Base-by-base conservation (phyloP, 1,284 basidiomycete species). In the Puccinia novopanici region DNA sequence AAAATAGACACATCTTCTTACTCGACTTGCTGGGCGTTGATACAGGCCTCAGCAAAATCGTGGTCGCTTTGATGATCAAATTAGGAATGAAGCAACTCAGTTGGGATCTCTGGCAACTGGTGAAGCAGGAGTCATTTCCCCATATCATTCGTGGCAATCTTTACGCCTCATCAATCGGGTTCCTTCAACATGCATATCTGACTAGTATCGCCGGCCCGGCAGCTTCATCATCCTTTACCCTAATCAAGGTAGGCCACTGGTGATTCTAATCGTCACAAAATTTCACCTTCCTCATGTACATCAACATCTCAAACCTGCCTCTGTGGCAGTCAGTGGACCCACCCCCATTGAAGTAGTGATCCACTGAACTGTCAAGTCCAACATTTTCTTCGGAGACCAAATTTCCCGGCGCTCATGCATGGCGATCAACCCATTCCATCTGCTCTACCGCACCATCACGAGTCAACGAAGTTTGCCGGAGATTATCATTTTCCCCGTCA, bases 61-160 rank as follows among this genome's bases (percentile, higher is more conserved):
- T 80, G 12, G 70, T 80, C 22, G 70, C 78, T 48, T 74, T 80
- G 50, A 80, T 74, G 70, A 80, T 74, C 45, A 80, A 65, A 67
- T 74, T 80, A 37, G 37, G 78, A 59, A 74, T 45, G 78, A 80
- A 55, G 71, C 59, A n/a, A 67, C 42, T 73, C 70, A 73, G 42
- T 65, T 73, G 15, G 71, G 70, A 34, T 73, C 70, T 27, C 65
- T 74, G 45, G 71, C 78, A 24, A 34, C 59, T 42, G 78, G 78
- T 52, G 78, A 80, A 74, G 78, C 71, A 65, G 59, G 48, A 12
- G 70, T 74, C 73, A 61, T 71, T 37, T 80, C 72, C 68, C 78
- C 78, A 73, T 52, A 65, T 80, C 45, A 54, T 80, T 27, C 78
- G 71, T 24, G 71, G 78, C 19, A 80, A 80, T 80, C 57, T 80